Percentiles rank a stretch among this genome's conserved stretches.
These are phyloP conservation scores for Eimeria brunetti DNA, from an alignment of 169 alveolate species.

Conservation along the genomic window DNA sequence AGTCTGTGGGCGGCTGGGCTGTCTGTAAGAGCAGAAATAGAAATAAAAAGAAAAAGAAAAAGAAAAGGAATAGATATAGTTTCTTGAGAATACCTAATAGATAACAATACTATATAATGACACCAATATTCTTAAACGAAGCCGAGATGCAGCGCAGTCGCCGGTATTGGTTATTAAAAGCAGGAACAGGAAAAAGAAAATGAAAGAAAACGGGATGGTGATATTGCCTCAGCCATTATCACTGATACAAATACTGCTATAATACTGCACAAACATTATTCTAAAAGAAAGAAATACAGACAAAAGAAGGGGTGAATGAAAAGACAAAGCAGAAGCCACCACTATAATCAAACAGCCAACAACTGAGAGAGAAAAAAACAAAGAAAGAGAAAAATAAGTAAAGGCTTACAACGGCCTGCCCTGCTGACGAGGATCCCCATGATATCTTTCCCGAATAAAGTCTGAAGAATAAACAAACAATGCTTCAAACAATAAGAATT, in stretches of 20 bases:
- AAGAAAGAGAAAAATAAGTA: not conserved
- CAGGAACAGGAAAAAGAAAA: no score
- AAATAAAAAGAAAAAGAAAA: not conserved
- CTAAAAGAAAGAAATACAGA: not conserved
- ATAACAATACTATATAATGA: no score
- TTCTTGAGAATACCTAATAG: not conserved
- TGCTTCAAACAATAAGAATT: not conserved
- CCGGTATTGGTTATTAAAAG: no score
- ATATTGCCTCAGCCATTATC: not conserved
- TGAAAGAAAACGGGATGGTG: not conserved
- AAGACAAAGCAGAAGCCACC: not conserved
- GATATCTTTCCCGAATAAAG: conserved; percentile 78
- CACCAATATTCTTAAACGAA: not conserved
- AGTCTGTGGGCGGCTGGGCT: conserved; percentile 22
- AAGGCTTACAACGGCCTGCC: conserved; percentile 74
- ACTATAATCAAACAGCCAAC: not conserved
- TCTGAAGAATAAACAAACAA: conserved; percentile 5
- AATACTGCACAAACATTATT: no score
- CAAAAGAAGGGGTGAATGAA: not conserved
- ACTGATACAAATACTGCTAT: no score
- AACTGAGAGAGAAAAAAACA: not conserved
- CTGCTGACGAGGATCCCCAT: conserved; percentile 75
- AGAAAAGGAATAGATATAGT: not conserved
- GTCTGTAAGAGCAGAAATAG: not conserved
- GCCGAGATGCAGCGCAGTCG: no score